Evolutionary conservation across 2,329 filamentous ascomycete genomes (phyloP), one percentile per base, ranked within the genome.

Genomic region (Huntiella bhutanensis): DNA sequence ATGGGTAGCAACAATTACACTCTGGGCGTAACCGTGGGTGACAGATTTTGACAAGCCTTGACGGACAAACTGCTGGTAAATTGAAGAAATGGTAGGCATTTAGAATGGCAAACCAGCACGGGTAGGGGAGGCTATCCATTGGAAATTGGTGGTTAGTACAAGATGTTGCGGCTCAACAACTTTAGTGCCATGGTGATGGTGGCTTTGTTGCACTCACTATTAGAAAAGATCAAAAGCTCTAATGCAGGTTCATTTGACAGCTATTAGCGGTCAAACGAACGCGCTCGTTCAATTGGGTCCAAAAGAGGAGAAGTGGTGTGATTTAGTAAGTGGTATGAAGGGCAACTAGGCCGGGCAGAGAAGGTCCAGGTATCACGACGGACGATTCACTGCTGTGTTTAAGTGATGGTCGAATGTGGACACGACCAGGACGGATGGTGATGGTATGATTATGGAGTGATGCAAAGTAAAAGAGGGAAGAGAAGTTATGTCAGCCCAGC

Each of bases 171-270:
- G 8, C 22, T 28, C 22, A 28, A 28, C 22, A 10, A 10, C 6
- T 4, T 28, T 3, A 10, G 6, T 7, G 22, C 2, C 22, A 10
- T 28, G 22, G 22, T 28, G 22, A 28, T 28, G 22, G 22, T 10
- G 7, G 22, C 22, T 28, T 28, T 28, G 33, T 17, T 50, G 60
- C 61, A 59, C 51, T 51, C 49, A 54, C 38, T 32, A 16, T 35
- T 69, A 69, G 63, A 71, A 69, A 68, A 68, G 72, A 65, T 67
- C 64, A 62, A 67, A 69, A 66, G 60, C 65, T 66, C 66, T 65
- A 68, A 69, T 87, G 85, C 87, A 95, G 85, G 85, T 91, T 94
- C 87, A 94, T 94, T 85, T 88, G 84, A 92, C 85, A 87, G 84
- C 80, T 36, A 55, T 52, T 60, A 66, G 79, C 78, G 82, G 83